These are phyloP conservation scores for Mortierella sp. DNA, from an alignment of 371 early-diverging fungal genomes.

Conservation along the genomic window DNA sequence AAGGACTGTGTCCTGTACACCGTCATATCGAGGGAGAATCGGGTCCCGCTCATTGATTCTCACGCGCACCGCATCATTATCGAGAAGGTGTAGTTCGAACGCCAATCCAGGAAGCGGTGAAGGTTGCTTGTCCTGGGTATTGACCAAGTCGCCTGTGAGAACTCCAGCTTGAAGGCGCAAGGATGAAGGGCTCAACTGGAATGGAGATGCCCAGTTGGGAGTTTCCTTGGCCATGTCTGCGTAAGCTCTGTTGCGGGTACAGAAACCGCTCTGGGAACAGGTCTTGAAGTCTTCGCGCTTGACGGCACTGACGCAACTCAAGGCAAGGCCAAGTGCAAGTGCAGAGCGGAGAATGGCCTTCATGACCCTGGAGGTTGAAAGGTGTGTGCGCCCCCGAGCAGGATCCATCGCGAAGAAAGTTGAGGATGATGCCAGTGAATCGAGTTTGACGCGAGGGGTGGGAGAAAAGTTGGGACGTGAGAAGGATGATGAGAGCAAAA, in stretches of 20 bases:
- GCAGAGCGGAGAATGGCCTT: constrained; percentile 39
- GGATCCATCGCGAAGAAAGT: constrained; percentile 5
- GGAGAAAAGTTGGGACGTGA: background rate
- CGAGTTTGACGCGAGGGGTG: background rate
- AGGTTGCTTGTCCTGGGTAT: constrained; percentile 57
- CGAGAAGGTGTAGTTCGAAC: constrained; percentile 62
- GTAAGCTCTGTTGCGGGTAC: constrained; percentile 88
- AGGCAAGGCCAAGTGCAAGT: constrained; percentile 39
- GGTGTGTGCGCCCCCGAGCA: constrained; percentile 10
- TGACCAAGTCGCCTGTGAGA: constrained; percentile 68
- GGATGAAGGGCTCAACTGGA: constrained; percentile 62
- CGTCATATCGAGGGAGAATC: constrained; percentile 77
- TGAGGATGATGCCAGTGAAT: constrained; percentile 1
- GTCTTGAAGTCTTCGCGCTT: constrained; percentile 91
- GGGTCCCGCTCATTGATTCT: constrained; percentile 76
- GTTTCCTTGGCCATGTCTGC: constrained; percentile 70
- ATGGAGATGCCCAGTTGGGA: constrained; percentile 65
- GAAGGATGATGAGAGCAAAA: background rate
- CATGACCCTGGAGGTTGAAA: constrained; percentile 8
- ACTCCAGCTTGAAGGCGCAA: constrained; percentile 57
- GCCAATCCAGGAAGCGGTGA: constrained; percentile 49
- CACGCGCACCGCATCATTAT: constrained; percentile 73
- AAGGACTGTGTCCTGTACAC: constrained; percentile 70
- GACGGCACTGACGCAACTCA: constrained; percentile 52
- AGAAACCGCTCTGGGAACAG: constrained; percentile 90